Conservation (phyloP, 202 grass and related monocot species). For the Schoenoplectus tabernaemontani region DNA sequence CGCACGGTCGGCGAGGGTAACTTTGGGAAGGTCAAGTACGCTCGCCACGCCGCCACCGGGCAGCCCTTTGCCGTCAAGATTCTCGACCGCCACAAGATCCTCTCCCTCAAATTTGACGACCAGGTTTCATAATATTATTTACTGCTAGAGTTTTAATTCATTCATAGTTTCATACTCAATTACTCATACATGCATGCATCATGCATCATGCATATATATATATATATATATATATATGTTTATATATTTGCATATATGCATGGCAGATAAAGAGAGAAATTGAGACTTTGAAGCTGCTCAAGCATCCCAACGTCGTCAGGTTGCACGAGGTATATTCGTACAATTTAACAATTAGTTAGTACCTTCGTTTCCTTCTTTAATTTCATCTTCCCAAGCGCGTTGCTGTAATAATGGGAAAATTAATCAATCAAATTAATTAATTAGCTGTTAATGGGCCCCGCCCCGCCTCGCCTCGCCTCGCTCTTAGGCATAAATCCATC, state of each 20-base stretch:
- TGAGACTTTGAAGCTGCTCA: constrained; percentile 61
- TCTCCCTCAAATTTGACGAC: constrained; percentile 47
- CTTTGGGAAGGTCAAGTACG: constrained; percentile 90
- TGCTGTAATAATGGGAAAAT: no score
- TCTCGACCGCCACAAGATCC: constrained; percentile 71
- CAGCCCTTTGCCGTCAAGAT: constrained; percentile 66
- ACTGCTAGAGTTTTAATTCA: no score
- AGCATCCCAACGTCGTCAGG: constrained; percentile 80
- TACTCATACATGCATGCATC: no score
- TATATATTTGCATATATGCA: background rate
- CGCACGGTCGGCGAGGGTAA: constrained; percentile 67
- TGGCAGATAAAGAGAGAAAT: constrained; percentile 81
- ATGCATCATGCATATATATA: background rate
- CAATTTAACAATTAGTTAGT: background rate
- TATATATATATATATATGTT: background rate
- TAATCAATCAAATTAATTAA: no score
- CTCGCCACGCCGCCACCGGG: constrained; percentile 37
- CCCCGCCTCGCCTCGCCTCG: no score
- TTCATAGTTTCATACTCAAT: no score
- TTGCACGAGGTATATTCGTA: constrained; percentile 56
- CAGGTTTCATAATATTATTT: no score
- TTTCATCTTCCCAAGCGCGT: no score
- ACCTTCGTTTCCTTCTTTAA: background rate
- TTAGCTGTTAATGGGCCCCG: no score
- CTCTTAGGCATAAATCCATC: no score